Evolutionary conservation across 2,329 filamentous ascomycete genomes (phyloP), one percentile per base, ranked within the genome.

Genomic region (Pyrenochaeta sp.): DNA sequence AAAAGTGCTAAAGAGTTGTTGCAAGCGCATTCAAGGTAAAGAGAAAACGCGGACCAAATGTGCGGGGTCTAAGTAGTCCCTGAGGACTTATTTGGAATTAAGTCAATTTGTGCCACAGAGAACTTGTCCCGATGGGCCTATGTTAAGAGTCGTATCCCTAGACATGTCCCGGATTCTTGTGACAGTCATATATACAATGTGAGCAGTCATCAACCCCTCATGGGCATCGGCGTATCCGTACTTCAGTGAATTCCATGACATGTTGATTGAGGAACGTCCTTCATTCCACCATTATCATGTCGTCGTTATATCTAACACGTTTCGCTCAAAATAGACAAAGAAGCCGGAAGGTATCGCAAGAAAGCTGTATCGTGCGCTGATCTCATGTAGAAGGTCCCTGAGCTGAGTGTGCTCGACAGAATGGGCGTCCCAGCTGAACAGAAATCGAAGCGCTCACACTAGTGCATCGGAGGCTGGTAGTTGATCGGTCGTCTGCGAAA

Each of bases 401-500:
- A 14, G 31, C n/a, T 4, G 10, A 13, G 21, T 19, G 18, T 22
- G 31, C 35, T 48, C 42, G 52, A 38, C 34, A 32, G 40, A 47
- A 31, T 21, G 27, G 35, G 30, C 29, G 34, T 28, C 35, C 41
- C 36, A 38, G 30, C 40, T 35, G 43, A 26, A 31, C 42, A 32
- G 37, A 51, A 41, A 27, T 23, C 26, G 27, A 38, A 30, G 34
- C 13, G 35, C 11, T 31, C 26, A 19, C 17, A 54, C 68, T 63
- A 72, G 52, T 72, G 68, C 61, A 66, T 67, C 11, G 88, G 87
- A 50, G 88, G 83, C 70, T 92, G 87, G 73, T 90, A 94, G 75
- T 93, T 91, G 65, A 94, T 86, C 41, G 89, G 88, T 60, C 89
- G 86, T 77, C 89, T 94, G 55, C 28, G 19, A 22, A 23, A 32